These are phyloP conservation scores for Remersonia thermophila DNA, from an alignment of 2,329 filamentous ascomycete species.

Conservation along the genomic window DNA sequence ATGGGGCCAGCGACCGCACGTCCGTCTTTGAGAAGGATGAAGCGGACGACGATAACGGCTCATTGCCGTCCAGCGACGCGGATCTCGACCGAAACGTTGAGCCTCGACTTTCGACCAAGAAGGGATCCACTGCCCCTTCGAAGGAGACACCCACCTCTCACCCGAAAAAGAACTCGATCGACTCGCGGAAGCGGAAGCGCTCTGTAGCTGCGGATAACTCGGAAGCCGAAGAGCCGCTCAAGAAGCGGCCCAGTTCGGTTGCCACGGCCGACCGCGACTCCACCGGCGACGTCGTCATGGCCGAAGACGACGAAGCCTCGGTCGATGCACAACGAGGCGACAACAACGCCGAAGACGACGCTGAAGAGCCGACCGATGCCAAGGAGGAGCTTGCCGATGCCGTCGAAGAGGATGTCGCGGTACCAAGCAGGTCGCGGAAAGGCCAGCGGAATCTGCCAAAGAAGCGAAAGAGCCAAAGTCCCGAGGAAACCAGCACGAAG, in stretches of 20 bases:
- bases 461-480: constrained; percentile 28
- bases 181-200: constrained; percentile 40
- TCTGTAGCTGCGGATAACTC: constrained; percentile 32
- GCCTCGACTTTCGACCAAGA: constrained; percentile 14
- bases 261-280: constrained; percentile 26
- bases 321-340: constrained; percentile 26
- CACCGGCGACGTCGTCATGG: constrained; percentile 22
- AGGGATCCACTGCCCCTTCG: constrained; percentile 18
- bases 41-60: constrained; percentile 25
- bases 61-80: constrained; percentile 26
- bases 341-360: constrained; percentile 35
- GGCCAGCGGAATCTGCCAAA: constrained; percentile 28
- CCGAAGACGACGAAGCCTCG: constrained; percentile 27
- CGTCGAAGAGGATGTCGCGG: constrained; percentile 23
- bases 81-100: constrained; percentile 19
- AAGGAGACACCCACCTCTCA: constrained; percentile 21
- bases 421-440: constrained; percentile 27
- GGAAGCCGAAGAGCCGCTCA: constrained; percentile 35
- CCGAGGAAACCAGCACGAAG: constrained; percentile 13
- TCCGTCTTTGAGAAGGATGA: constrained; percentile 27
- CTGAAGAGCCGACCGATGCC: constrained; percentile 29
- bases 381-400: constrained; percentile 25
- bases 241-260: constrained; percentile 43
- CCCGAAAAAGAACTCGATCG: constrained; percentile 21
- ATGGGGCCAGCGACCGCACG: constrained; percentile 23